Evolutionary conservation across 768 basidiomycete genomes (phyloP).

Genomic region (Butyriboletus loyo): DNA sequence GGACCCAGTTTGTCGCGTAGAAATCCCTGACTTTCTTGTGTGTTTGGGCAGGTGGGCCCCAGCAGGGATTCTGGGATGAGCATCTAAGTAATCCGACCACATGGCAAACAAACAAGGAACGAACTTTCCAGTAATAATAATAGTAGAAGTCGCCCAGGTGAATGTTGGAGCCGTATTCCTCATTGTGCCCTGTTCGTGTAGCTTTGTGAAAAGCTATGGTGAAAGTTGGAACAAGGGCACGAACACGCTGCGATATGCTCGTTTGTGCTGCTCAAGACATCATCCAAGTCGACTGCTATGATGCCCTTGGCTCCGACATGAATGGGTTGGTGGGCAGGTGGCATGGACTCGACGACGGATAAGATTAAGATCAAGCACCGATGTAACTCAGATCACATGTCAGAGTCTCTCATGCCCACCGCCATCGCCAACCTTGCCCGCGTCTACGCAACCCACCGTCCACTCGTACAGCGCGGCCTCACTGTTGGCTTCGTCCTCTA

Average conservation of each 20-base stretch:
- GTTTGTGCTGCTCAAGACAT: slow-evolving; percentile 68
- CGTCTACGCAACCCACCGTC: slow-evolving; percentile 63
- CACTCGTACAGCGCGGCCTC: slow-evolving; percentile 67
- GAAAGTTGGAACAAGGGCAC: background rate
- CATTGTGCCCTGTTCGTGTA: slow-evolving; percentile 59
- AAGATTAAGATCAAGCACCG: no score
- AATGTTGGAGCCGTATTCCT: slow-evolving; percentile 52
- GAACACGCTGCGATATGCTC: slow-evolving; percentile 51
- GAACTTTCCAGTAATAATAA: slow-evolving; percentile 76
- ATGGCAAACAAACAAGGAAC: background rate
- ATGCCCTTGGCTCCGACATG: no score
- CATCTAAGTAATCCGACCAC: background rate
- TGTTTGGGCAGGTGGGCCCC: slow-evolving; percentile 61
- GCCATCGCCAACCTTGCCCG: slow-evolving; percentile 45
- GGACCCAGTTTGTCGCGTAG: slow-evolving; percentile 50
- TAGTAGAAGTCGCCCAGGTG: slow-evolving; percentile 59
- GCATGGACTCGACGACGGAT: no score
- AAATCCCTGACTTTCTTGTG: slow-evolving; percentile 56
- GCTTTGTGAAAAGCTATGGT: background rate
- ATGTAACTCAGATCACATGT: slow-evolving; percentile 11
- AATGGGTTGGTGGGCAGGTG: background rate
- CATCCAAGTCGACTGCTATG: slow-evolving; percentile 66
- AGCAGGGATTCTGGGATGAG: slow-evolving; percentile 44
- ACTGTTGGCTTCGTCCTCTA: slow-evolving; percentile 71
- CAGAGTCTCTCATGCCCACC: no score